phyloP scores from a whole-genome alignment of 2,329 filamentous ascomycete genomes.

The Ceratocystis destructans region DNA sequence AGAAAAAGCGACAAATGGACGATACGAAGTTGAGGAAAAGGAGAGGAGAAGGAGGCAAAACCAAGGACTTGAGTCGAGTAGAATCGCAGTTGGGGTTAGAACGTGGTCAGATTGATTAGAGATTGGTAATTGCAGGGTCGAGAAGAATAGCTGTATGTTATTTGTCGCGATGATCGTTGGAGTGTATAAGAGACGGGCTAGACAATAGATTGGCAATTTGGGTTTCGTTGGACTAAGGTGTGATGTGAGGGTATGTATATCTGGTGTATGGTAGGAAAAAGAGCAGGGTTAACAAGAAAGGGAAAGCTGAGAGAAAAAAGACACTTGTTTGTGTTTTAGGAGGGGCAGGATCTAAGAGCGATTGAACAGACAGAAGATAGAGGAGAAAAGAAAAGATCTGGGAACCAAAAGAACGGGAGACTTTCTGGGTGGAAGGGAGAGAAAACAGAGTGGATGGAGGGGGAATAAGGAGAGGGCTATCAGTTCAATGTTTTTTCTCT shows the following conservation, averaged over 20 bases:
- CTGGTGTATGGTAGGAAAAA: not conserved
- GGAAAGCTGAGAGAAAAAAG: not conserved
- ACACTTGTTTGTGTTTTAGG: conserved; percentile 1
- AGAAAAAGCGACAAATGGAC: not conserved
- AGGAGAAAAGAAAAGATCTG: not conserved
- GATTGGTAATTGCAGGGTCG: not conserved
- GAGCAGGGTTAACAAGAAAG: not conserved
- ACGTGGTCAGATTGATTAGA: conserved; percentile 5
- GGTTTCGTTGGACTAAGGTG: not conserved
- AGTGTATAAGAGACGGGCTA: not conserved
- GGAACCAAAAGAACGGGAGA: not conserved
- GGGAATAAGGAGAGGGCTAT: no score
- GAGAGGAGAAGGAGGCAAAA: not conserved
- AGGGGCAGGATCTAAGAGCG: not conserved
- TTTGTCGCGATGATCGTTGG: not conserved
- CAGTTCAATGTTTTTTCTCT: no score
- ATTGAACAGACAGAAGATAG: not conserved
- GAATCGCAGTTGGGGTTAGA: not conserved
- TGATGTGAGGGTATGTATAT: not conserved
- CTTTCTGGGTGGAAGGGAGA: not conserved
- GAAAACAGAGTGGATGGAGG: not conserved
- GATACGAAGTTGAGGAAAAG: not conserved
- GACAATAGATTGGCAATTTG: not conserved
- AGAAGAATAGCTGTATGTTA: not conserved
- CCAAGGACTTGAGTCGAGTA: not conserved